Evolutionary conservation across 495 filamentous ascomycete species (phyloP).

Genomic region (Neurospora tetraspora): DNA sequence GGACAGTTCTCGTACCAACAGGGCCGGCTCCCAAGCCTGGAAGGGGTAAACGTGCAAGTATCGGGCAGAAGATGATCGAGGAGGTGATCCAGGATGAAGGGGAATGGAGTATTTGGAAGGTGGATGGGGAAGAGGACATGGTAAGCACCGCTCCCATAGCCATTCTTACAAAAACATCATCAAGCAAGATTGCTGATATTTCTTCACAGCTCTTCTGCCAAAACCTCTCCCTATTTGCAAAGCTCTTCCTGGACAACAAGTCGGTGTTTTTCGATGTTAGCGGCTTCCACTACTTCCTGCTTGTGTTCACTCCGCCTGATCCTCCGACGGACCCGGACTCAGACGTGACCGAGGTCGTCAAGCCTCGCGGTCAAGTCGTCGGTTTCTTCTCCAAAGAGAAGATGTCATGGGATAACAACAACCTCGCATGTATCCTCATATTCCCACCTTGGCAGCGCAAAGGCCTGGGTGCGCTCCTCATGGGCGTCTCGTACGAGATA

Average conservation of each 20-base stretch:
- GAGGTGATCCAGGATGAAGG: constrained; percentile 45
- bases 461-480: constrained; percentile 79
- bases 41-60: constrained; percentile 26
- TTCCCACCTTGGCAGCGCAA: constrained; percentile 93
- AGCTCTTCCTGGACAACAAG: constrained; percentile 95
- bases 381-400: constrained; percentile 99
- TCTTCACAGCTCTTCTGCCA: constrained; percentile 70
- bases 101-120: constrained; percentile 66
- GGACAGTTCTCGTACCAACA: constrained; percentile 19
- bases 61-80: constrained; percentile 43
- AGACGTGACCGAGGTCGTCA: constrained; percentile 1
- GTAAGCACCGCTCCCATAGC: constrained; percentile 29
- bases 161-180: background rate
- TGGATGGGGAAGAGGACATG: constrained; percentile 78
- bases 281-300: constrained; percentile 90
- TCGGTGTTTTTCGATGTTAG: constrained; percentile 95
- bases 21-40: constrained; percentile 29
- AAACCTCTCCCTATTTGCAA: constrained; percentile 93
- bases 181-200: background rate
- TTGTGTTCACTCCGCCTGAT: constrained; percentile 51
- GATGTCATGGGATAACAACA: constrained; percentile 97
- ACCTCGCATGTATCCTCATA: constrained; percentile 90
- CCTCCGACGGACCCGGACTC: constrained; percentile 20
- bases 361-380: constrained; percentile 48
- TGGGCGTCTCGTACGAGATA: constrained; percentile 88